Percentiles rank a stretch among this genome's conserved stretches.
phyloP scores from a whole-genome alignment of 352 stramenopile species.

The Phytopythium kandeliae region DNA sequence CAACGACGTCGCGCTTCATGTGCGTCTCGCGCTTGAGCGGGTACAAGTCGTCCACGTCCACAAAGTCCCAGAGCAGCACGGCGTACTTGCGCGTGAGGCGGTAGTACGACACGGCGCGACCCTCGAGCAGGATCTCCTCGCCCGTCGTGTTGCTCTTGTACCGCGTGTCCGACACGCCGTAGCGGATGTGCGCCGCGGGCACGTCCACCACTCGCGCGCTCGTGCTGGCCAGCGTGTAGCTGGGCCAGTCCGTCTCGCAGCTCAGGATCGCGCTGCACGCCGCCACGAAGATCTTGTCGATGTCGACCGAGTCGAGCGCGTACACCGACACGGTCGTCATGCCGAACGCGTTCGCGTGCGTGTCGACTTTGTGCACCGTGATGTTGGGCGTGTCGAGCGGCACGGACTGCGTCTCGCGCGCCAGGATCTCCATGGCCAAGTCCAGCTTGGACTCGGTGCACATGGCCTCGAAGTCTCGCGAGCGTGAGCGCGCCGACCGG shows the following conservation, averaged over 20 bases:
- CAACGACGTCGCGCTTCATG: conserved; percentile 18
- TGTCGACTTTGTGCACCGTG: conserved; percentile 24
- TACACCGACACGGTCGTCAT: conserved; percentile 26
- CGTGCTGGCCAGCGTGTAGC: conserved; percentile 17
- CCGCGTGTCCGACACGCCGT: conserved; percentile 14
- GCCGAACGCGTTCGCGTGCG: conserved; percentile 15
- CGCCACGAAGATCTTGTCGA: conserved; percentile 15
- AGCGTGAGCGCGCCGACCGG: conserved; percentile 14
- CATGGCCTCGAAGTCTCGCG: conserved; percentile 23
- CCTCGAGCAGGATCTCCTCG: conserved; percentile 18
- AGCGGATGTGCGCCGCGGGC: conserved; percentile 20
- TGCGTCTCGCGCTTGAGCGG: conserved; percentile 11
- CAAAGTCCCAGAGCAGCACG: conserved; percentile 28
- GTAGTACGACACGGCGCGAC: conserved; percentile 20
- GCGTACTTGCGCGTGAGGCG: conserved; percentile 15
- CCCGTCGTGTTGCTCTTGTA: conserved; percentile 19
- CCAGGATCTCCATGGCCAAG: conserved; percentile 28
- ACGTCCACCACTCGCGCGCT: conserved; percentile 12
- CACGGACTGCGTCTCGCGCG: conserved; percentile 27
- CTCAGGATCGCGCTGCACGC: conserved; percentile 19
- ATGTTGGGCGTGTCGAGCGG: conserved; percentile 19
- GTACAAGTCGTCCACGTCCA: conserved; percentile 25
- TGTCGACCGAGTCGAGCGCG: conserved; percentile 19
- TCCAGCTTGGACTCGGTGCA: conserved; percentile 27
- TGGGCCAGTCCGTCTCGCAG: conserved; percentile 19